Evolutionary conservation across 1,284 basidiomycete species (phyloP).

Genomic region (Erythrobasidium hasegawianum): DNA sequence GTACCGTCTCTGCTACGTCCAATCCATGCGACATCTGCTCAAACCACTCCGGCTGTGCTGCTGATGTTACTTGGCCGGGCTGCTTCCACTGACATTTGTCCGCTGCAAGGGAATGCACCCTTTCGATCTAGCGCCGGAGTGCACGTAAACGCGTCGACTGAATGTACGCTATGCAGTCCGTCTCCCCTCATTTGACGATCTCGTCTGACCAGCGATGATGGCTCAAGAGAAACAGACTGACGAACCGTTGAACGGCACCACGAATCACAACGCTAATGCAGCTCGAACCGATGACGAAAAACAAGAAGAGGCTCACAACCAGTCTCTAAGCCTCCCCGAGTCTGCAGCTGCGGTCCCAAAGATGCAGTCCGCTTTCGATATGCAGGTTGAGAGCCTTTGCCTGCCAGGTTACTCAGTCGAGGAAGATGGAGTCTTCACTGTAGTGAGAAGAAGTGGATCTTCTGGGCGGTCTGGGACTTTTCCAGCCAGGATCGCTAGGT

Average conservation of each 20-base stretch:
- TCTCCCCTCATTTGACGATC: background rate
- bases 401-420: slow-evolving; percentile 22
- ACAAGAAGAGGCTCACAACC: background rate
- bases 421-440: slow-evolving; percentile 28
- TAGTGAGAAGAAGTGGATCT: slow-evolving; percentile 2
- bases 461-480: slow-evolving; percentile 22
- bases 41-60: too few relatives aligned
- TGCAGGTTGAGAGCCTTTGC: slow-evolving; percentile 20
- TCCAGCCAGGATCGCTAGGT: slow-evolving; percentile 29
- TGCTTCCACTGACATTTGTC: too few relatives aligned
- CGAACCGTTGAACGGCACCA: background rate
- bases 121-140: too few relatives aligned
- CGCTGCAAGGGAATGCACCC: too few relatives aligned
- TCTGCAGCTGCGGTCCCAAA: too few relatives aligned
- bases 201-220: background rate
- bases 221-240: background rate
- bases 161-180: background rate
- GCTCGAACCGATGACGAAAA: background rate
- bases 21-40: too few relatives aligned
- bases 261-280: background rate
- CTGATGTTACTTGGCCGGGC: too few relatives aligned
- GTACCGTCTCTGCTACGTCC: too few relatives aligned
- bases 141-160: too few relatives aligned
- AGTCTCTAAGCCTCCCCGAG: too few relatives aligned
- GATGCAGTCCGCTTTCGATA: slow-evolving; percentile 1